A percentile compares a stretch with the other conserved stretches of the same genome.
These are phyloP conservation scores for Diversispora epigaea DNA, from an alignment of 192 early-diverging fungal species.

Conservation along the genomic window DNA sequence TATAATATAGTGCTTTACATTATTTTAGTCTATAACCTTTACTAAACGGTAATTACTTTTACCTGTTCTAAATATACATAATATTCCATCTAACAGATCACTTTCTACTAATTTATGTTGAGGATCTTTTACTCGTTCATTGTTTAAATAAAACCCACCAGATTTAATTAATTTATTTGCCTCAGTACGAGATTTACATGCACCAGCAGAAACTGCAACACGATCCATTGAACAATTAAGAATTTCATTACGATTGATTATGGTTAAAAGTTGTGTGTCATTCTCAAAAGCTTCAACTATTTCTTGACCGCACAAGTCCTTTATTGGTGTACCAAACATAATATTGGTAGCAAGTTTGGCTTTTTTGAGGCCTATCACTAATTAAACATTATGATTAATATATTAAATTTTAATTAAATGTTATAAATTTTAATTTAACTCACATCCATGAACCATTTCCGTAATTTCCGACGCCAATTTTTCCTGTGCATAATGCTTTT, in stretches of 20 bases:
- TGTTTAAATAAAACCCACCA: constrained; percentile 84
- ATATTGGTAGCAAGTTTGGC: constrained; percentile 73
- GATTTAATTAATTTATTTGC: constrained; percentile 71
- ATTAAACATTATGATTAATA: constrained; percentile 1
- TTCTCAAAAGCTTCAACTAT: constrained; percentile 73
- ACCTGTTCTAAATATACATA: constrained; percentile 73
- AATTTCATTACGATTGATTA: constrained; percentile 43
- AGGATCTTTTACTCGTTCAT: constrained; percentile 51
- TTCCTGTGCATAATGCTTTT: constrained; percentile 71
- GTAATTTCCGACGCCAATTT: constrained; percentile 81
- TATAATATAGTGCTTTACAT: neutral
- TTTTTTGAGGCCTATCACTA: constrained; percentile 57
- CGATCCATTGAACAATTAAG: constrained; percentile 55
- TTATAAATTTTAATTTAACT: constrained; percentile 4
- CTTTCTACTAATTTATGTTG: constrained; percentile 39
- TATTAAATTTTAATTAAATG: constrained; percentile 4
- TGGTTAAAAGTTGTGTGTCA: constrained; percentile 59
- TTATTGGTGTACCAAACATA: constrained; percentile 62
- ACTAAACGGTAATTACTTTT: constrained; percentile 77
- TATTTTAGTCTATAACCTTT: neutral
- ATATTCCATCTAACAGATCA: constrained; percentile 64
- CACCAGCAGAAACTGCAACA: constrained; percentile 59
- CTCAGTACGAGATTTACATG: constrained; percentile 74
- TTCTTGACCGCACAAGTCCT: constrained; percentile 48
- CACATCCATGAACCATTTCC: constrained; percentile 85